A percentile compares a stretch with the other conserved stretches of the same genome.
phyloP scores from a whole-genome alignment of 2,329 filamentous ascomycete genomes.

The Fusarium globosum region DNA sequence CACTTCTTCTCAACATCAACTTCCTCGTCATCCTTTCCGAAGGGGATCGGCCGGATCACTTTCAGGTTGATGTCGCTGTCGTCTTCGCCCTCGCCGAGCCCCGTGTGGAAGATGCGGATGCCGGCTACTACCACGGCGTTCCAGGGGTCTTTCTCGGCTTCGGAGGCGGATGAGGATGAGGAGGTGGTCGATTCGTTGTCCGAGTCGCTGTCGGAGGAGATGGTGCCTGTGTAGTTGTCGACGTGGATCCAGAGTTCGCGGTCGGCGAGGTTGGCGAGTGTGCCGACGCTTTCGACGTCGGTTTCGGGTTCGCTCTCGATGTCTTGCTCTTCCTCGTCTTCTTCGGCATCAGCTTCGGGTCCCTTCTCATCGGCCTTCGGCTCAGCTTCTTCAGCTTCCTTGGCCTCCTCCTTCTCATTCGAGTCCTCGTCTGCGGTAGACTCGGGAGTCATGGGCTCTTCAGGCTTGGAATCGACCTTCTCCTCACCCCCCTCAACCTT shows the following conservation, averaged over 20 bases:
- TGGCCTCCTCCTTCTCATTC: neutral
- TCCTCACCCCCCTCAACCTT: neutral
- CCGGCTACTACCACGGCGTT: constrained; percentile 72
- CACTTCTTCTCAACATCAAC: constrained; percentile 42
- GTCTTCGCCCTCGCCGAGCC: constrained; percentile 45
- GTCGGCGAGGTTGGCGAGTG: constrained; percentile 55
- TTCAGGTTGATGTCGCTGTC: constrained; percentile 53
- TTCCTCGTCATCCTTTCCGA: constrained; percentile 40
- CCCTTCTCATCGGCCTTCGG: neutral
- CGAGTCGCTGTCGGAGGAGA: constrained; percentile 10
- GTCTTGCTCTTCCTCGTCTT: neutral
- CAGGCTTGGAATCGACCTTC: constrained; percentile 20
- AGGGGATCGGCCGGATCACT: constrained; percentile 54
- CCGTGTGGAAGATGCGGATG: constrained; percentile 69
- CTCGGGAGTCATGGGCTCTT: constrained; percentile 36
- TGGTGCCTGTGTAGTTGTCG: constrained; percentile 24
- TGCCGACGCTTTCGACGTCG: constrained; percentile 47
- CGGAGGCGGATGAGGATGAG: constrained; percentile 61
- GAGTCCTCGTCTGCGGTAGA: constrained; percentile 21
- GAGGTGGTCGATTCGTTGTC: neutral
- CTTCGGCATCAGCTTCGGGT: neutral
- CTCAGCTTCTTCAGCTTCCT: neutral
- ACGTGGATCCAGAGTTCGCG: constrained; percentile 52
- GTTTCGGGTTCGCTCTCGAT: constrained; percentile 29
- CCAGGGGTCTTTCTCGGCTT: constrained; percentile 68